Evolutionary conservation across 2,329 filamentous ascomycete species (phyloP), one percentile per base, ranked within the genome.

Genomic region (Trichoderma koningiopsis): DNA sequence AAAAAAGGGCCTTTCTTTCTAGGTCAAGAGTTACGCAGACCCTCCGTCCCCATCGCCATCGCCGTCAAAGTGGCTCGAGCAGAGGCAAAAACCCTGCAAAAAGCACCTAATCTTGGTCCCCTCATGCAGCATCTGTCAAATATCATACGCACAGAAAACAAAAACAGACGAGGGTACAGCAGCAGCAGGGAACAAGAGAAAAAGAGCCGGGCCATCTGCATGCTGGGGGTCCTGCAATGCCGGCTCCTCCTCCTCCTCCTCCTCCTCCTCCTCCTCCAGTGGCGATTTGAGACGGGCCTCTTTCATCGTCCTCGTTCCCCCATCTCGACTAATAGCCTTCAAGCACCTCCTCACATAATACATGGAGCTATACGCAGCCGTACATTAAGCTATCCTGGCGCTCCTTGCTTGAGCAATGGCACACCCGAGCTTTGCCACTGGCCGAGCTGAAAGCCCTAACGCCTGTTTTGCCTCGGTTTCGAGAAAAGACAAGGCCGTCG

Each of bases 341-440:
- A n/a, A n/a, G 55, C 19, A 35, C 52, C 55, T 67, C 63, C 29
- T 67, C 63, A 35, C 63, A 33, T 66, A 33, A 47, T 58, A 59
- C 63, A 67, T 67, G 55, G 29, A 67, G 40, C 55, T 67, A 59
- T 67, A 19, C 16, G 11, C 63, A 59, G 55, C 52, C 55, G 63
- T 67, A 59, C 63, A 67, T 67, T 35, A 22, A 24, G 19, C 53
- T 16, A 58, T 58, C 63, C 63, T 59, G 29, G 63, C 31, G 55
- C 40, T 59, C 1, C 40, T 43, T 40, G 40, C 63, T 52, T 43
- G 63, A 59, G 63, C 63, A 67, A 37, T 67, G 63, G 53, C 63
- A 67, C 63, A 66, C 53, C 16, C 37, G 40, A 40, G 5, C 27
- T 40, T 22, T 16, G 63, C 47, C 27, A 59, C 40, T 22, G 40